Evolutionary conservation across 495 filamentous ascomycete genomes (phyloP).

Genomic region (Podospora pseudocomata): DNA sequence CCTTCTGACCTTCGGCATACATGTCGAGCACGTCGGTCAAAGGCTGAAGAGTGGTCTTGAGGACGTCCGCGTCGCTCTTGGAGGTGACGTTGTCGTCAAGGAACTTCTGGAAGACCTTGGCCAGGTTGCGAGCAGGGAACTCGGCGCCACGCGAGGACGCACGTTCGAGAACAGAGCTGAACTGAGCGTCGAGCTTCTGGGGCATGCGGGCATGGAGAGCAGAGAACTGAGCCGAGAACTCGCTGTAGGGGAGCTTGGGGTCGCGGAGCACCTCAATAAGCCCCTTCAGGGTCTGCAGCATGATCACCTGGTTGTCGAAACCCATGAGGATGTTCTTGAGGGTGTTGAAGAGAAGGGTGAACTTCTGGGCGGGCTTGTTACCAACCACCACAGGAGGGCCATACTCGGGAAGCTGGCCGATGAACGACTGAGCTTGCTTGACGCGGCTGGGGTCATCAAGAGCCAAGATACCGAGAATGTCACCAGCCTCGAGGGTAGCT

Average conservation of each 20-base stretch:
- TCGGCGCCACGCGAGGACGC: slow-evolving; percentile 71
- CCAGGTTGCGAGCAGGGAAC: slow-evolving; percentile 87
- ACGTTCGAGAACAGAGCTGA: slow-evolving; percentile 80
- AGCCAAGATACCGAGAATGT: slow-evolving; percentile 96
- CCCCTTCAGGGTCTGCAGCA: slow-evolving; percentile 83
- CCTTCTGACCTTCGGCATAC: slow-evolving; percentile 86
- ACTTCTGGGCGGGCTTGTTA: slow-evolving; percentile 87
- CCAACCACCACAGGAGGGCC: slow-evolving; percentile 83
- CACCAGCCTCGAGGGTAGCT: slow-evolving; percentile 94
- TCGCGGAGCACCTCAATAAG: slow-evolving; percentile 86
- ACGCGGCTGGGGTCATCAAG: slow-evolving; percentile 94
- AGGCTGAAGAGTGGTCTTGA: slow-evolving; percentile 73
- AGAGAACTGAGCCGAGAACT: slow-evolving; percentile 93
- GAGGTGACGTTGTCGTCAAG: slow-evolving; percentile 76
- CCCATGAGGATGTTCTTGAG: slow-evolving; percentile 87
- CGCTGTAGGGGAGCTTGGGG: slow-evolving; percentile 87
- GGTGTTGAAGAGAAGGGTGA: slow-evolving; percentile 69
- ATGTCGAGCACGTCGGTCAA: slow-evolving; percentile 74
- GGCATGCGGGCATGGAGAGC: slow-evolving; percentile 96
- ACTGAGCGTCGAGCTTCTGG: slow-evolving; percentile 76
- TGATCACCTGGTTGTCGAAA: slow-evolving; percentile 96
- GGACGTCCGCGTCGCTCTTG: slow-evolving; percentile 59
- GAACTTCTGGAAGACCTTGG: slow-evolving; percentile 81
- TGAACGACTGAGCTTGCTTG: slow-evolving; percentile 95
- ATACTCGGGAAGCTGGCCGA: slow-evolving; percentile 83